These are phyloP conservation scores for Glycyrrhiza uralensis DNA, from an alignment of 306 rosid genomes.

Conservation along the genomic window DNA sequence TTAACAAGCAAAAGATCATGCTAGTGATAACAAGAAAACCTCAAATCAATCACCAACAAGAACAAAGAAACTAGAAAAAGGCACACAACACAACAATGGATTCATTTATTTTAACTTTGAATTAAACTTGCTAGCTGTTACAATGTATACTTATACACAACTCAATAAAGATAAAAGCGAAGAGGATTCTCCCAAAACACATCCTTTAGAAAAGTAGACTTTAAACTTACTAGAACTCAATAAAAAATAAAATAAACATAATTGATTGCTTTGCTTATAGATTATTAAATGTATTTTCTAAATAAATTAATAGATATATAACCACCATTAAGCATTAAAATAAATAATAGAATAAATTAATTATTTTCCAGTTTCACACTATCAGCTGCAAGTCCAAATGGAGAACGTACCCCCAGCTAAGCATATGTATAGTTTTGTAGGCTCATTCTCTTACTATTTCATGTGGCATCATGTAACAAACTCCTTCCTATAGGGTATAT, in stretches of 20 bases:
- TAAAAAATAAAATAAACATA: not conserved
- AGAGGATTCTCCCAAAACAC: not conserved
- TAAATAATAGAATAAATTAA: not conserved
- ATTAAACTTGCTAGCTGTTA: not conserved
- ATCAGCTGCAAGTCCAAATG: not conserved
- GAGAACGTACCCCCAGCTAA: not conserved
- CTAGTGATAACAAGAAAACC: conserved; percentile 2
- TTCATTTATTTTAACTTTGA: conserved; percentile 21
- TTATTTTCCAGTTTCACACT: not conserved
- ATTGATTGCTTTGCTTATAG: not conserved
- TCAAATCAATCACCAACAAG: conserved; percentile 15
- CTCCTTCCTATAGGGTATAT: too few species aligned
- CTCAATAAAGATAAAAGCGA: conserved; percentile 7
- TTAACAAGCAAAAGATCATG: not conserved
- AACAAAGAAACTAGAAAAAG: not conserved
- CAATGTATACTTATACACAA: not conserved
- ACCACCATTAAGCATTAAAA: not conserved
- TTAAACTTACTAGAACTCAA: not conserved
- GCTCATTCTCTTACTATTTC: not conserved
- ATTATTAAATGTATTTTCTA: not conserved
- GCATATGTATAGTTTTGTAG: not conserved
- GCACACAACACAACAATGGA: not conserved
- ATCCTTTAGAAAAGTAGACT: not conserved
- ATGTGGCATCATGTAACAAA: too few species aligned
- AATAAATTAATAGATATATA: not conserved